Percentiles rank a stretch among this genome's conserved stretches.
These are phyloP conservation scores for Rhodamnia argentea DNA, from an alignment of 345 rosid genomes.

Conservation along the genomic window DNA sequence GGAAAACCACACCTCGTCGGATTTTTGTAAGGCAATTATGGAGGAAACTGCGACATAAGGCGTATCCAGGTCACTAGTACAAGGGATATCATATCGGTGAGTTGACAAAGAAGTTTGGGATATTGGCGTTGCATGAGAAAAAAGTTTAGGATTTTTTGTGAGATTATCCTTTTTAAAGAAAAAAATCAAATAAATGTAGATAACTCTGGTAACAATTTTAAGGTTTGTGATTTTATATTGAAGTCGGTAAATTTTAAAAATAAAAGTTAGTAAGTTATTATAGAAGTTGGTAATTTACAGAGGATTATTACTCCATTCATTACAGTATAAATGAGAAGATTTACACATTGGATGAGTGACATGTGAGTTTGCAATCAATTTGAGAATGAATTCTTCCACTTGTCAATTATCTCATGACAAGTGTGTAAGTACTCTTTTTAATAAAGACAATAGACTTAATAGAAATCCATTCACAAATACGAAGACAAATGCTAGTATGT, in stretches of 20 bases:
- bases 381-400: neutral
- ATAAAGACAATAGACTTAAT: neutral
- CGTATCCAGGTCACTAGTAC: accelerated
- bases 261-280: no score
- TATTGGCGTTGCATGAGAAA: neutral
- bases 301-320: no score
- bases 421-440: neutral
- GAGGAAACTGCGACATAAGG: neutral
- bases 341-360: no score
- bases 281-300: no score
- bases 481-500: neutral
- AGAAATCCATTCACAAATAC: neutral
- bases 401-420: neutral
- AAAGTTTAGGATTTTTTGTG: neutral
- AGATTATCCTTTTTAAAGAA: neutral
- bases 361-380: neutral
- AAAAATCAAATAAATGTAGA: neutral
- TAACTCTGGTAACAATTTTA: neutral
- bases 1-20: accelerated
- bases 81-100: neutral
- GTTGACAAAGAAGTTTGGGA: neutral
- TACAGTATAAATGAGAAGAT: no score
- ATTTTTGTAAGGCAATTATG: neutral
- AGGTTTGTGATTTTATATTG: neutral
- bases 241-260: neutral